Evolutionary conservation across 2,329 filamentous ascomycete genomes (phyloP).

Genomic region (Talaromyces sp.): DNA sequence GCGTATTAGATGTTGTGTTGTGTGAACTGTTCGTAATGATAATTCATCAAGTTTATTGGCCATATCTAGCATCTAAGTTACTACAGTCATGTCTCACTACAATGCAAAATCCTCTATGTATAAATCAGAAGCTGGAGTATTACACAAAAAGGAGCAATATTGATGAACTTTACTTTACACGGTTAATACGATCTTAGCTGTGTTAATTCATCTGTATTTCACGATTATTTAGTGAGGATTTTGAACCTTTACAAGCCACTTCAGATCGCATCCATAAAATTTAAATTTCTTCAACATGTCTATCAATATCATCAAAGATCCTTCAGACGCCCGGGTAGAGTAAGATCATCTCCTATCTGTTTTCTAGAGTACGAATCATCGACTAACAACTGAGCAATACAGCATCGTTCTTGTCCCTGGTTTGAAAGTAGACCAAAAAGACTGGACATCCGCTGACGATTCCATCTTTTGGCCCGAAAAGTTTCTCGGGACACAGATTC

Average conservation of each 20-base stretch:
- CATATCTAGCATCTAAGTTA: neutral
- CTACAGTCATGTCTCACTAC: no score
- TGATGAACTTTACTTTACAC: no score
- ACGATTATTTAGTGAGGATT: no score
- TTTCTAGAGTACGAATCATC: neutral
- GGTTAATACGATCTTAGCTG: no score
- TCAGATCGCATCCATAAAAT: neutral
- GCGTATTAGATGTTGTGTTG: neutral
- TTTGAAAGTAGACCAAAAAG: neutral
- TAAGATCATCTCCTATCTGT: neutral
- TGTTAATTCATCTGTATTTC: no score
- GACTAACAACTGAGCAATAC: neutral
- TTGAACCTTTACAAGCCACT: no score
- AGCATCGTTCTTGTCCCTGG: neutral
- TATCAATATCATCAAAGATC: conserved; percentile 1
- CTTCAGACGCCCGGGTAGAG: conserved; percentile 2
- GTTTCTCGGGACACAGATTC: neutral
- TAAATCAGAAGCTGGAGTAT: neutral
- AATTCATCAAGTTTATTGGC: neutral
- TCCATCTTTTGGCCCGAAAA: conserved; percentile 2
- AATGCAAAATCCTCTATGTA: neutral
- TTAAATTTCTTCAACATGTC: neutral
- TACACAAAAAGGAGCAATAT: neutral
- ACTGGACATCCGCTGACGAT: neutral
- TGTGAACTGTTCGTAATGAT: neutral